These are phyloP conservation scores for Vinca major DNA, from an alignment of 305 asterid species.

Conservation along the genomic window DNA sequence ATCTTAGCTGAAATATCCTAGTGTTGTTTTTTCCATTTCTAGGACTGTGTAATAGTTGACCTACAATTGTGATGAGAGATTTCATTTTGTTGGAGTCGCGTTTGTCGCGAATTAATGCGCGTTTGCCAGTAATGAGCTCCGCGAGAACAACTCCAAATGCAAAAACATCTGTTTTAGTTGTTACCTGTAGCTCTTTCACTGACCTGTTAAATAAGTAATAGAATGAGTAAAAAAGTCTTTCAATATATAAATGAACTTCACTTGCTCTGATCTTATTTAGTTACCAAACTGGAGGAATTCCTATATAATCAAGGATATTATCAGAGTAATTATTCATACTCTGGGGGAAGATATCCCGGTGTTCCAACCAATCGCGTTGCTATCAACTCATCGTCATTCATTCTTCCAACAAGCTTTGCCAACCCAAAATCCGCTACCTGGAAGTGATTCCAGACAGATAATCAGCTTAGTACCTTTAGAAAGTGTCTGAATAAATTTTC, in stretches of 20 bases:
- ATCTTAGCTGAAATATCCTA: background rate
- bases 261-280: background rate
- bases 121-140: conserved; percentile 77
- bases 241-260: background rate
- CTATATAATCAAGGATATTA: background rate
- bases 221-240: conserved; percentile 6
- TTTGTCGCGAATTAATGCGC: conserved; percentile 61
- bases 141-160: conserved; percentile 90
- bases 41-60: conserved; percentile 16
- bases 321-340: conserved; percentile 32
- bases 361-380: conserved; percentile 88
- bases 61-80: conserved; percentile 69
- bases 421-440: conserved; percentile 89
- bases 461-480: background rate
- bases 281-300: background rate
- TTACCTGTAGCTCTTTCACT: conserved; percentile 75
- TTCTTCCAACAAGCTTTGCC: conserved; percentile 70
- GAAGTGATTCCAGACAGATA: conserved; percentile 10
- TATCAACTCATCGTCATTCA: conserved; percentile 56
- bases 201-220: conserved; percentile 35
- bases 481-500: background rate
- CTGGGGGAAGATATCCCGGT: conserved; percentile 93
- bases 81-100: conserved; percentile 57
- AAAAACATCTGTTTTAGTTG: conserved; percentile 75
- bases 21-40: background rate